phyloP scores from a whole-genome alignment of 192 early-diverging fungal genomes.

The Funneliformis geosporum region DNA sequence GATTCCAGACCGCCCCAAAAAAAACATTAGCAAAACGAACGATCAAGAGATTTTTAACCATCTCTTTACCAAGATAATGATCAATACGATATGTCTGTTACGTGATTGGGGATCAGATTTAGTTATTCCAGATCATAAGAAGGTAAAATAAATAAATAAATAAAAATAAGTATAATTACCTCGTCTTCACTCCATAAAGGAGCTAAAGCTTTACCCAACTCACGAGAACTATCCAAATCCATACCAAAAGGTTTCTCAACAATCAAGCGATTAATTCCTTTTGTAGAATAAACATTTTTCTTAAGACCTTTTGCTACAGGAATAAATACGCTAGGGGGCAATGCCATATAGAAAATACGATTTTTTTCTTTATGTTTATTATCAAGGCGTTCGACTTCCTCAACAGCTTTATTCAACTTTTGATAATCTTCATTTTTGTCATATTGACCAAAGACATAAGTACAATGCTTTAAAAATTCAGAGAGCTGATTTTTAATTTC shows the following conservation, averaged over 20 bases:
- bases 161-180: constrained; percentile 41
- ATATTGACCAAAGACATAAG: constrained; percentile 84
- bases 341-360: constrained; percentile 92
- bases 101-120: neutral
- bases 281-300: constrained; percentile 64
- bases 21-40: constrained; percentile 94
- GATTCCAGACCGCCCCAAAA: constrained; percentile 92
- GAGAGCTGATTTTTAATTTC: constrained; percentile 56
- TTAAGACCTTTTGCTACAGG: constrained; percentile 77
- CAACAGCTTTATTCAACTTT: constrained; percentile 62
- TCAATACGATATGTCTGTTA: constrained; percentile 93
- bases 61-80: constrained; percentile 98
- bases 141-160: neutral
- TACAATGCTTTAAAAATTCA: constrained; percentile 69
- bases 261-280: constrained; percentile 80
- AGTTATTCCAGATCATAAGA: neutral
- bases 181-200: constrained; percentile 85
- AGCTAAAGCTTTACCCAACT: constrained; percentile 71
- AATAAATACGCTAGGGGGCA: constrained; percentile 95
- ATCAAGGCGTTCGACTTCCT: constrained; percentile 55
- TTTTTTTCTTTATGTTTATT: constrained; percentile 54
- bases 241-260: constrained; percentile 99
- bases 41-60: constrained; percentile 97
- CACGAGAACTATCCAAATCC: constrained; percentile 81
- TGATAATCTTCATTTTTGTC: constrained; percentile 74